Evolutionary conservation across 176 grass and related monocot genomes (phyloP), one percentile per base, ranked within the genome.

Genomic region (Lolium rigidum): DNA sequence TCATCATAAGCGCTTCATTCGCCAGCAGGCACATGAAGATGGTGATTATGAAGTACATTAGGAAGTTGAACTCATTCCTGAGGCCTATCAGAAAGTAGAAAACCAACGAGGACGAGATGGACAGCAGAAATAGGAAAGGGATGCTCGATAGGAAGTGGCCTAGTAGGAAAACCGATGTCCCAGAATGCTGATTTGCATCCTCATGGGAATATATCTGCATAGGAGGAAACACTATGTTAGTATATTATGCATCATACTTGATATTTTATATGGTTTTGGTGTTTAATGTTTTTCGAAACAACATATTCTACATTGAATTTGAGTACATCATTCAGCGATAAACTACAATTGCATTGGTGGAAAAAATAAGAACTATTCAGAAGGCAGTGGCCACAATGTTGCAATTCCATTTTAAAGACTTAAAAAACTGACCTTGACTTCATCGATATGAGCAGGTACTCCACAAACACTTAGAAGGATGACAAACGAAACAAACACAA

Each of bases 1-100:
- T 81, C 96, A 95, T 95, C 88, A 98, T 95, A 77, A 98, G 81
- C 7, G 91, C 91, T 75, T 98, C 96, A 65, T 98, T 98, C 24
- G 93, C 96, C 79, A 98, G 65, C 51, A 98, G 65, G 81, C 93
- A 93, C 90, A 91, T 89, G 70, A 98, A 98, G 28, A 98, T 81
- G 7, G 89, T 94, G 64, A 89, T 26, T 62, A 94, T 82, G 74
- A 98, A 98, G 78, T 98, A 98, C 91, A 98, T 89, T 56, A 98
- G 83, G 63, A 95, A 85, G 81, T 69, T 92, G 68, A 98, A 98
- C 77, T 98, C 96, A 35, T 89, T 90, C 87, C 91, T 98, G 49
- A 98, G 77, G 24, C 96, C 96, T 31, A 94, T 74, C 35, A 98
- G 78, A 84, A 95, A 98, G 90, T 98, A 98, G 86, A 98, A 95